Base-by-base conservation (phyloP, 306 rosid species). In the Cucurbita moschata region DNA sequence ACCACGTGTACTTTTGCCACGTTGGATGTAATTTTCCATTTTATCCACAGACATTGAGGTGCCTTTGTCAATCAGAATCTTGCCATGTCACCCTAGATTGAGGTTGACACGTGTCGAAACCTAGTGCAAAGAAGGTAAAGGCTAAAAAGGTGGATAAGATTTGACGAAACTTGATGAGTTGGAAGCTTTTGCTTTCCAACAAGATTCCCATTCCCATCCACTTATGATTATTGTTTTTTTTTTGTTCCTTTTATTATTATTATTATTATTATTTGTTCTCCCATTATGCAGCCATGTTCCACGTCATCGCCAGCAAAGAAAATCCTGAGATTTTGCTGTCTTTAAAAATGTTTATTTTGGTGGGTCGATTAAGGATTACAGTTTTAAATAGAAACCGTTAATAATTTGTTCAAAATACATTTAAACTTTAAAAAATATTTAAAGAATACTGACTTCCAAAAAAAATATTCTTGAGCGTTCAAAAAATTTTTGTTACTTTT, bases 101-200 rank as follows among this genome's bases (percentile, higher is more conserved):
- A 14, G 74, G 59, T 47, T 15, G 74, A 69, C 59, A 69, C 74
- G 59, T 69, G 74, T 50, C 3, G 10, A 5, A 23, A 47, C 43
- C 16, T 21, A 5, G 73, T 21, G 54, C 11, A 21, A 66, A 66
- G 10, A 7, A 44, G 38, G 72, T 35, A 21, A 3, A 13, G 19
- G 49, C 14, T 0, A 7, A 21, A 44, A 46, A 26, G n/a, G 56
- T 68, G 73, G 73, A 68, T 68, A 68, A 68, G 73, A 23, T 68
- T 68, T 21, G 12, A 67, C 19, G 56, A 67, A 47, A 67, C 47
- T 66, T 68, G 54, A n/a, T 4, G 47, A 68, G 42, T 43, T 66
- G 56, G 1, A 58, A 50, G 59, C 44, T 69, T 30, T 69, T 69
- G 59, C 74, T 69, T 49, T 49, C 58, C 73, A 67, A 69, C 74